These are phyloP conservation scores for Barbatosphaeria neglecta DNA, from an alignment of 495 filamentous ascomycete genomes.

Conservation along the genomic window DNA sequence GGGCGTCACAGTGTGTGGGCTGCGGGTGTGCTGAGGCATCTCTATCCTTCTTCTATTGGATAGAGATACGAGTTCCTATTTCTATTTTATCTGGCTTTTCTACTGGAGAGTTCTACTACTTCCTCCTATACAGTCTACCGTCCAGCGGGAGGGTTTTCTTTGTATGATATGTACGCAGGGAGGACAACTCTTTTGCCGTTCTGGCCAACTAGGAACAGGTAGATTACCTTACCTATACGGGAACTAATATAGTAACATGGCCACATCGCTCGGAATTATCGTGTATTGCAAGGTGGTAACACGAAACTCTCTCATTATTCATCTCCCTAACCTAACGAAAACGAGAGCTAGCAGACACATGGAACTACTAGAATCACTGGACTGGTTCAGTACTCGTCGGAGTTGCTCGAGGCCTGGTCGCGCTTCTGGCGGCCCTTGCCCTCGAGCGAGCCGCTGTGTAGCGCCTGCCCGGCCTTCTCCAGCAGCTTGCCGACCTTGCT, in stretches of 20 bases:
- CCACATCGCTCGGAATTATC: no score
- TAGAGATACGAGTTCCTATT: not conserved
- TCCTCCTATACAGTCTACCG: no score
- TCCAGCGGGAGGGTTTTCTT: no score
- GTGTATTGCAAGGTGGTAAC: no score
- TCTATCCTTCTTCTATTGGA: not conserved
- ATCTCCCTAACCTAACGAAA: not conserved
- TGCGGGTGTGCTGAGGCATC: slow-evolving; percentile 55
- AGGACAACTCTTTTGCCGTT: no score
- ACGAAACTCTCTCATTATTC: no score
- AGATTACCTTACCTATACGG: no score
- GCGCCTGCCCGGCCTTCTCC: slow-evolving; percentile 29
- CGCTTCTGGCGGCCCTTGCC: slow-evolving; percentile 26
- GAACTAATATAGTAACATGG: no score
- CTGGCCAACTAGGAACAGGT: no score
- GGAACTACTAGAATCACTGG: not conserved
- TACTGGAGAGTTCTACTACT: no score
- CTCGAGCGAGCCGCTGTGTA: slow-evolving; percentile 20
- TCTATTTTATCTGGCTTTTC: no score
- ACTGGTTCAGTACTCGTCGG: not conserved
- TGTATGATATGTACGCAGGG: no score
- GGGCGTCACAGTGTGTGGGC: slow-evolving; percentile 68
- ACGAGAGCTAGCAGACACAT: not conserved
- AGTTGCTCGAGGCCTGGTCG: slow-evolving; percentile 11
- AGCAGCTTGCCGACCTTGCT: slow-evolving; percentile 30